These are phyloP conservation scores for Senecio squalidus DNA, from an alignment of 140 eudicot species.

Conservation along the genomic window DNA sequence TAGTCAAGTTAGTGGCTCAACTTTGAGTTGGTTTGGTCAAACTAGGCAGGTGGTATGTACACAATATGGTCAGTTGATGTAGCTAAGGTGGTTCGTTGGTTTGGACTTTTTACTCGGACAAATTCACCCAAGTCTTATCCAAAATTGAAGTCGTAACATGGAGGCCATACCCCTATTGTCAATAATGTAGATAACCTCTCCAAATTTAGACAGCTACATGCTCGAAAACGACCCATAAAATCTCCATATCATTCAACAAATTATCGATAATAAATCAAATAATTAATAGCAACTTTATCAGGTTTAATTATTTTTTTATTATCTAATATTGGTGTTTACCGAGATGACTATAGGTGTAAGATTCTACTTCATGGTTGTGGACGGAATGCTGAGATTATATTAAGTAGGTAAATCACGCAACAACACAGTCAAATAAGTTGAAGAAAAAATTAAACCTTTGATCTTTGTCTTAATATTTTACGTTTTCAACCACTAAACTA, in stretches of 20 bases:
- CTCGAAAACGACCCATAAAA: neutral
- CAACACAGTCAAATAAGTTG: no score
- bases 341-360: no score
- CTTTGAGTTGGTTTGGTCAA: conserved; percentile 11
- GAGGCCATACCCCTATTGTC: conserved; percentile 18
- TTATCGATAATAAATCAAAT: no score
- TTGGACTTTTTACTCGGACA: conserved; percentile 11
- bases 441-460: no score
- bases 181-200: conserved; percentile 15
- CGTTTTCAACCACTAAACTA: no score
- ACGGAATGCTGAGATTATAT: no score
- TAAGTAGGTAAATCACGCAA: no score
- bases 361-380: no score
- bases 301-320: no score
- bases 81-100: conserved; percentile 5
- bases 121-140: conserved; percentile 9
- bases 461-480: no score
- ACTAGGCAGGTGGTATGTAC: conserved; percentile 8
- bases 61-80: conserved; percentile 15
- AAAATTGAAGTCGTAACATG: conserved; percentile 17
- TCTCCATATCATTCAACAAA: neutral
- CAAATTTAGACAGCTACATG: conserved; percentile 10
- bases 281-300: no score
- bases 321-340: no score
- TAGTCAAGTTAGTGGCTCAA: neutral